These are phyloP conservation scores for Batrachochytrium dendrobatidis DNA, from an alignment of 371 early-diverging fungal genomes.

Conservation along the genomic window DNA sequence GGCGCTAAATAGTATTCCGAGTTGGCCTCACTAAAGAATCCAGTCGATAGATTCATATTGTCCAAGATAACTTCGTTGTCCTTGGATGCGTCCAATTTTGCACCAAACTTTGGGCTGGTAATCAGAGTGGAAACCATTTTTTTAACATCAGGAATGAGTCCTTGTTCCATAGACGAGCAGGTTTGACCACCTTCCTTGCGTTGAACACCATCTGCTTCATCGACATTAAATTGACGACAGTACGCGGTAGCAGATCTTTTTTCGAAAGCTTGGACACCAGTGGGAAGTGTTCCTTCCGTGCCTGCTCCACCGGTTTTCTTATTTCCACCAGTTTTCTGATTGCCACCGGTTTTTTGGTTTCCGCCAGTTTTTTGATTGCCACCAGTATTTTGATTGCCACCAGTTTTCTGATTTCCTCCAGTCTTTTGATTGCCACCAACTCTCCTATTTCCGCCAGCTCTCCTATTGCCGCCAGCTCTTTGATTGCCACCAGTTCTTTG, in stretches of 20 bases:
- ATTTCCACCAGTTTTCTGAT: neutral
- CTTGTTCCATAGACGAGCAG: constrained; percentile 23
- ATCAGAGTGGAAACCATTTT: constrained; percentile 37
- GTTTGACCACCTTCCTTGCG: constrained; percentile 10
- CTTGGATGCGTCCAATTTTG: constrained; percentile 7
- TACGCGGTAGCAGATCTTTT: neutral
- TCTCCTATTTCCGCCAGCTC: too few species aligned
- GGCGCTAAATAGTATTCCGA: constrained; percentile 25
- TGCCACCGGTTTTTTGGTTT: neutral
- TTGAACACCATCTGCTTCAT: constrained; percentile 20
- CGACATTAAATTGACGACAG: constrained; percentile 1
- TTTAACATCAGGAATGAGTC: constrained; percentile 24
- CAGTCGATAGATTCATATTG: constrained; percentile 21
- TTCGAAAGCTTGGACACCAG: constrained; percentile 12
- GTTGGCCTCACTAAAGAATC: constrained; percentile 27
- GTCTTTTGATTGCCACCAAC: too few species aligned
- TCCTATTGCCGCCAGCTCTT: too few species aligned
- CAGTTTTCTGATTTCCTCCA: too few species aligned
- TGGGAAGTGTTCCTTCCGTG: neutral
- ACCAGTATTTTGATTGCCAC: neutral
- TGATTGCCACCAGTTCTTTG: too few species aligned
- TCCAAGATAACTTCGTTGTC: constrained; percentile 20
- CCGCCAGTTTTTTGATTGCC: constrained; percentile 2
- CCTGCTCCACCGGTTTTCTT: neutral
- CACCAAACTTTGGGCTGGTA: constrained; percentile 18